Evolutionary conservation across 2,329 filamentous ascomycete genomes (phyloP), one percentile per base, ranked within the genome.

Genomic region (Monilinia polystroma): DNA sequence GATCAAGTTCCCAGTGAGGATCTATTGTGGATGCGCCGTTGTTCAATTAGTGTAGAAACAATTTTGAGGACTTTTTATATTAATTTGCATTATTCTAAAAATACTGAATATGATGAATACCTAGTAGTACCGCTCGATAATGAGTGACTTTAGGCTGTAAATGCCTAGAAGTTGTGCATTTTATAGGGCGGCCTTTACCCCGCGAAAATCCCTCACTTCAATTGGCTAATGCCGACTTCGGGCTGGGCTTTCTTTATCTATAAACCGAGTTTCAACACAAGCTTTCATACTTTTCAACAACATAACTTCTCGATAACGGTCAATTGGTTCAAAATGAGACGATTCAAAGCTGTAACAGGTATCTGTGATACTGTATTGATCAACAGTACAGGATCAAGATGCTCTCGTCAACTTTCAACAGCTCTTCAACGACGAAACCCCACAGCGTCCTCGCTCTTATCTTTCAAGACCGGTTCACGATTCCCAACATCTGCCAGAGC

Each of bases 301-400:
- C 52, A 35, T 59, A 60, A 57, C 6, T 52, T 56, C 45, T 64
- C 29, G 29, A 32, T 26, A 64, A 67, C 60, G 67, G 67, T 53
- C 64, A 69, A 74, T 73, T 73, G 69, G 66, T 47, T 47, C 66
- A 73, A 67, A 66, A 75, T 75, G 74, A 76, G 72, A 70, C 70
- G 70, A 63, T 68, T 75, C 54, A 70, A 71, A 73, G 71, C 72
- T 72, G 70, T 66, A 66, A 56, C 68, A 41, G 66, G 64, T 29
- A 38, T 73, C 63, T 64, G 52, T 29, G 72, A 73, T 66, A 68
- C 70, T 43, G 47, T 68, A 16, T 16, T 54, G 16, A 47, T 59
- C 47, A 64, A 68, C 29, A 66, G 68, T 35, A 58, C 59, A 55
- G 58, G 64, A 41, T 54, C 67, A 64, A 68, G 69, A 67, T 64